These are phyloP conservation scores for Caryopteris hybrid DNA, from an alignment of 305 asterid genomes.

Conservation along the genomic window DNA sequence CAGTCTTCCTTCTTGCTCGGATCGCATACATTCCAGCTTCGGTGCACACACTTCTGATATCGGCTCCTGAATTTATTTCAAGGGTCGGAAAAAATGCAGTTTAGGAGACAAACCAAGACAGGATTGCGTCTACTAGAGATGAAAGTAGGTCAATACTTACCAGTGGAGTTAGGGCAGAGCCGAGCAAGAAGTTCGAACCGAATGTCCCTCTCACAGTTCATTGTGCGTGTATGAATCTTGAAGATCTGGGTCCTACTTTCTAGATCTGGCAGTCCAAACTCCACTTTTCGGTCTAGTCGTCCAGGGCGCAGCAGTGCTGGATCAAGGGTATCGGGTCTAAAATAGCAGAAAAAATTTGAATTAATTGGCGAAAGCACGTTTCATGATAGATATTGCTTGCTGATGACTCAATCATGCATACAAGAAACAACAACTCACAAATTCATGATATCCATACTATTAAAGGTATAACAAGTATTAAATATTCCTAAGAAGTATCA, in stretches of 20 bases:
- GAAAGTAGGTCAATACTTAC: conserved; percentile 25
- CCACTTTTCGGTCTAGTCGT: conserved; percentile 88
- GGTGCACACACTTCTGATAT: conserved; percentile 91
- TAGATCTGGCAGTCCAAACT: conserved; percentile 93
- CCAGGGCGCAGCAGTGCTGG: conserved; percentile 96
- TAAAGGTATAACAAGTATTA: not conserved
- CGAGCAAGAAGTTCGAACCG: conserved; percentile 95
- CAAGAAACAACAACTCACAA: too few relatives aligned
- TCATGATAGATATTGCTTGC: too few relatives aligned
- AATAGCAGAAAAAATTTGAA: conserved; percentile 8
- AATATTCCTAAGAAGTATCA: not conserved
- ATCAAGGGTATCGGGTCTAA: conserved; percentile 93
- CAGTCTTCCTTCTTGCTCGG: conserved; percentile 92
- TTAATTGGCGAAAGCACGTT: too few relatives aligned
- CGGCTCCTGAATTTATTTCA: conserved; percentile 55
- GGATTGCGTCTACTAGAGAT: not conserved
- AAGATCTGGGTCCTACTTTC: conserved; percentile 93
- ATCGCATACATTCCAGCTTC: conserved; percentile 98
- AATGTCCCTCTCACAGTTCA: conserved; percentile 93
- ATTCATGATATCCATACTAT: too few relatives aligned
- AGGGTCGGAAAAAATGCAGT: too few relatives aligned
- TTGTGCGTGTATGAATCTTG: conserved; percentile 91
- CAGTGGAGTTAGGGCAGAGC: conserved; percentile 95
- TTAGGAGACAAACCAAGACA: not conserved
- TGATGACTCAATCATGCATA: too few relatives aligned